phyloP scores from a whole-genome alignment of 176 grass and related monocot species.

The Oryza brachyantha region DNA sequence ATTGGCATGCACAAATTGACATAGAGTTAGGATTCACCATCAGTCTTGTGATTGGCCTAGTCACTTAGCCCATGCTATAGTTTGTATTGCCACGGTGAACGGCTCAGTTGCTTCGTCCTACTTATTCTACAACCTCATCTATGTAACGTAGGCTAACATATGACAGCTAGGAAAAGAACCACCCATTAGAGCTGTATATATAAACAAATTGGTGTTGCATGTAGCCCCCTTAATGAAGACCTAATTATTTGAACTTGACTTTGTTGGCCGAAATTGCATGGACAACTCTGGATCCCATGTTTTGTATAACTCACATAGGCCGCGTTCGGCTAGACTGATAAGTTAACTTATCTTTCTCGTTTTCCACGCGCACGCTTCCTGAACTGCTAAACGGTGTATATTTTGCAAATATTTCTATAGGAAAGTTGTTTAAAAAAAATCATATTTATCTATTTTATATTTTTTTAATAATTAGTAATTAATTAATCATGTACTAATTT shows the following conservation, averaged over 20 bases:
- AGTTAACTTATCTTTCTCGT: too few species aligned
- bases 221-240: background rate
- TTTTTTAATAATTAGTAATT: too few species aligned
- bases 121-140: background rate
- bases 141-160: background rate
- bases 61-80: background rate
- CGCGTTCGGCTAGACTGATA: too few species aligned
- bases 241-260: background rate
- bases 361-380: too few species aligned
- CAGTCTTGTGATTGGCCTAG: background rate
- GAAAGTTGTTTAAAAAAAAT: too few species aligned
- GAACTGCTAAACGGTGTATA: too few species aligned
- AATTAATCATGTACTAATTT: too few species aligned
- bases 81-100: background rate
- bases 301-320: background rate
- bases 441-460: too few species aligned
- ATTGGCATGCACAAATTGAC: background rate
- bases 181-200: background rate
- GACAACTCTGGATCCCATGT: background rate
- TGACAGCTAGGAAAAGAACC: background rate
- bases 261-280: background rate
- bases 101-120: background rate
- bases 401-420: too few species aligned
- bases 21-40: background rate
- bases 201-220: background rate